Evolutionary conservation across 139 green algal species (phyloP), one percentile per base, ranked within the genome.

Genomic region (Chlorella sorokiniana): DNA sequence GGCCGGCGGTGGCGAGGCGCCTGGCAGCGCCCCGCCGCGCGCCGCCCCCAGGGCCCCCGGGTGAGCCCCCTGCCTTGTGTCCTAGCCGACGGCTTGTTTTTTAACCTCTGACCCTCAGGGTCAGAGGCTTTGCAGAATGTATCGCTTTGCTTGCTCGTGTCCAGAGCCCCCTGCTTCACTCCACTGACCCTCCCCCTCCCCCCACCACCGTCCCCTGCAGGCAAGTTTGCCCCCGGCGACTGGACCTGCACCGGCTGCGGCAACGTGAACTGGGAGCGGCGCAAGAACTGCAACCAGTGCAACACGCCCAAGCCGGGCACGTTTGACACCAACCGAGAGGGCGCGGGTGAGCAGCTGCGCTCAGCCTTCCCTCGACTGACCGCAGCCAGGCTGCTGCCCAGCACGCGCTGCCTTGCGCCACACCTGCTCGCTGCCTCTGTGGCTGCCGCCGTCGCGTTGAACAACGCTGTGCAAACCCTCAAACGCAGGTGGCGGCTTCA

Each of bases 401-500:
- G 31, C 37, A 42, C 4, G 2, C 20, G 64, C 33, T 29, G 3
- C 61, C 16, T 38, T 10, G 11, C 61, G 4, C 22, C n/a, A 4
- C 61, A 68, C 61, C 4, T 9, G 61, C n/a, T n/a, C n/a, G 7
- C 8, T 23, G 25, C 22, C 52, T 22, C 10, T 11, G 8, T 23
- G 52, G 22, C 3, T 62, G 52, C 52, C 52, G 25, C 8, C 48
- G 11, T 48, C 31, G 64, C 64, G 10, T 35, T 76, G n/a, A n/a
- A n/a, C n/a, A n/a, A n/a, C n/a, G n/a, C n/a, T n/a, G n/a, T n/a
- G n/a, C n/a, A n/a, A n/a, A n/a, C n/a, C 42, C 11, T 27, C 37
- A 6, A 61, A 10, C 38, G 16, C 85, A 92, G 81, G 84, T 37
- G 63, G 91, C 16, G 91, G 91, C 35, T 95, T 94, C 86, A 94